phyloP scores from a whole-genome alignment of 768 basidiomycete species.

The Hortiboletus campestris region DNA sequence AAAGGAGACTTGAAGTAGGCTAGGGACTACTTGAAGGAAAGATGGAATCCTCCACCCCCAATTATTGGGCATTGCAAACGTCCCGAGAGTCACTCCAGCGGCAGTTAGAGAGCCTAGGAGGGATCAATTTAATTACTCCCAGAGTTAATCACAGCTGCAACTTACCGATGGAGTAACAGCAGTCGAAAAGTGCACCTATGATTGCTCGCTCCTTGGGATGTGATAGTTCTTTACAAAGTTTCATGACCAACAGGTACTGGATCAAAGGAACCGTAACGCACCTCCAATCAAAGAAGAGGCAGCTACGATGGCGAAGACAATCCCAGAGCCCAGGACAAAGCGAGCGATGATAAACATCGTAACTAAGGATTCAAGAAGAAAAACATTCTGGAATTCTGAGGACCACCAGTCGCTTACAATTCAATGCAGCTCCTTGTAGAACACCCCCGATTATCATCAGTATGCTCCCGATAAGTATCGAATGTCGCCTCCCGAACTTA shows the following conservation, averaged over 20 bases:
- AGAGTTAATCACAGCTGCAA: background rate
- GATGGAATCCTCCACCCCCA: constrained; percentile 71
- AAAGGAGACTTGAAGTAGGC: constrained; percentile 51
- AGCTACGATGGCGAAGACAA: background rate
- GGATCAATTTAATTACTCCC: background rate
- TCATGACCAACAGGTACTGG: background rate
- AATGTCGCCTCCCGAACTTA: constrained; percentile 6
- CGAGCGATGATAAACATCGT: constrained; percentile 9
- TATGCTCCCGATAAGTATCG: constrained; percentile 9
- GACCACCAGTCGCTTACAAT: background rate
- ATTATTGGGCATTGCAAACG: constrained; percentile 54
- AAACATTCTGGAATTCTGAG: no score
- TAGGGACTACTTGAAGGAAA: constrained; percentile 57
- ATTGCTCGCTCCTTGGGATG: constrained; percentile 12
- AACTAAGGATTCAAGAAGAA: background rate
- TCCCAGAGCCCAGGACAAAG: background rate
- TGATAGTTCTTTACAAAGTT: background rate
- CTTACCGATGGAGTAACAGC: constrained; percentile 12
- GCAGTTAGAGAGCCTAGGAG: constrained; percentile 31
- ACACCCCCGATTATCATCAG: constrained; percentile 5
- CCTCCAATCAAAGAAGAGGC: constrained; percentile 5
- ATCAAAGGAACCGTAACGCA: background rate
- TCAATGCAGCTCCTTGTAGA: constrained; percentile 11
- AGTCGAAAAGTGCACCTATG: background rate
- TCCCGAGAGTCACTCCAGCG: constrained; percentile 57